phyloP scores from a whole-genome alignment of 1,284 basidiomycete genomes.

The Cutaneotrichosporon sp. region DNA sequence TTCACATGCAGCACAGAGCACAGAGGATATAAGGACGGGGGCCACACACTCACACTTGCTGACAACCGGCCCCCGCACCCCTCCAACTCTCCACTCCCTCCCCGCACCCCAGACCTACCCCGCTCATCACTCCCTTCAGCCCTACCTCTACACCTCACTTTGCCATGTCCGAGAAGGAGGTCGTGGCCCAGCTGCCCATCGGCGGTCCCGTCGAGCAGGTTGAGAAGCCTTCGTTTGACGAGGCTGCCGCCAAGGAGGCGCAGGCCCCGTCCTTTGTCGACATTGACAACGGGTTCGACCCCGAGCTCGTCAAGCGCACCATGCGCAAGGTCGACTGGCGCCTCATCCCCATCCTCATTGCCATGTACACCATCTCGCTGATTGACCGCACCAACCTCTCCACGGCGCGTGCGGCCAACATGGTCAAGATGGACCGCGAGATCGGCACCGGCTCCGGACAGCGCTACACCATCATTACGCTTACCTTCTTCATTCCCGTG shows the following conservation, averaged over 20 bases:
- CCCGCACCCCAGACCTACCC: no score
- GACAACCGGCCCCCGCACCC: no score
- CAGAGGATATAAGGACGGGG: no score
- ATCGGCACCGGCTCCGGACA: constrained; percentile 40
- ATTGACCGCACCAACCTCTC: constrained; percentile 45
- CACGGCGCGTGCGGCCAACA: constrained; percentile 35
- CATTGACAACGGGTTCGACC: constrained; percentile 17
- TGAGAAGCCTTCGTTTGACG: no score
- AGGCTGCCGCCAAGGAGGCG: no score
- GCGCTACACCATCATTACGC: constrained; percentile 47
- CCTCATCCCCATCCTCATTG: constrained; percentile 23
- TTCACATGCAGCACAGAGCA: no score
- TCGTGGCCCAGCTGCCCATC: no score
- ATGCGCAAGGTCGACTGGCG: constrained; percentile 25
- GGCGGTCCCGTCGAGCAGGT: no score
- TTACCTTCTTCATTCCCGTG: constrained; percentile 50
- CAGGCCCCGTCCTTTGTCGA: neutral
- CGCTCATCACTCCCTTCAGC: no score
- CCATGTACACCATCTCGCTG: constrained; percentile 24
- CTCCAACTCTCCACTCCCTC: no score
- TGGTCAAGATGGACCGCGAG: constrained; percentile 31
- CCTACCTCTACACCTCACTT: no score
- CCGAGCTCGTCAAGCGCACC: constrained; percentile 4
- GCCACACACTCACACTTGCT: no score
- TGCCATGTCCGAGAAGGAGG: neutral